These are phyloP conservation scores for Solanum sejunctum DNA, from an alignment of 257 asterid species.

Conservation along the genomic window DNA sequence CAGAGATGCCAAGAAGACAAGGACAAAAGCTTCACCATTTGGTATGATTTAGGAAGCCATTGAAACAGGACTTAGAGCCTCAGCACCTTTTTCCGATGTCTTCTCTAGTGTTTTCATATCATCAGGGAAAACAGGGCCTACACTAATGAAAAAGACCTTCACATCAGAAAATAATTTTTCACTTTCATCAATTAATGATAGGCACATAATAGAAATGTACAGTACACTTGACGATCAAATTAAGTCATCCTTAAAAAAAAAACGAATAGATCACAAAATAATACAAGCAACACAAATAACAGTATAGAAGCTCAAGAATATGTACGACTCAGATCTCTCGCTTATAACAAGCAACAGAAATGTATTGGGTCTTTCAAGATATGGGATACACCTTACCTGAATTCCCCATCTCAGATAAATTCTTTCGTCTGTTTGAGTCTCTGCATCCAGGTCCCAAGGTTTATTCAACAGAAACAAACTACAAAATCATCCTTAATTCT, in stretches of 20 bases:
- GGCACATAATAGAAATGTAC: not conserved
- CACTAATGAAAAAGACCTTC: not conserved
- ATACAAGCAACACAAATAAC: not conserved
- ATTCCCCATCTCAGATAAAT: no score
- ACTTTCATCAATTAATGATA: not conserved
- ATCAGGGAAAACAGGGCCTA: slow-evolving; percentile 2
- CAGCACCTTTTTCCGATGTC: not conserved
- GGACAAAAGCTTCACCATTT: slow-evolving; percentile 38
- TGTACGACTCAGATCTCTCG: not conserved
- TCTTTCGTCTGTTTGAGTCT: no score
- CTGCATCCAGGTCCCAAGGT: no score
- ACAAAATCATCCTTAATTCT: no score
- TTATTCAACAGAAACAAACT: no score
- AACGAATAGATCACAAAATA: not conserved
- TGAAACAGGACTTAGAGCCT: not conserved
- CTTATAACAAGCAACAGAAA: no score
- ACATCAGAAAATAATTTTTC: not conserved
- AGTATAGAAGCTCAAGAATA: not conserved
- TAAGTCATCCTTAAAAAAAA: not conserved
- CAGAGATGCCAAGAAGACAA: slow-evolving; percentile 73
- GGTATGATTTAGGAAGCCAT: slow-evolving; percentile 13
- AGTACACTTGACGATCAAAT: not conserved
- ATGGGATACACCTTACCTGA: no score
- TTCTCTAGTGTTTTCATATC: slow-evolving; percentile 25
- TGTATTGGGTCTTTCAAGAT: no score